These are phyloP conservation scores for Cucumis hystrix DNA, from an alignment of 306 rosid species.

Conservation along the genomic window DNA sequence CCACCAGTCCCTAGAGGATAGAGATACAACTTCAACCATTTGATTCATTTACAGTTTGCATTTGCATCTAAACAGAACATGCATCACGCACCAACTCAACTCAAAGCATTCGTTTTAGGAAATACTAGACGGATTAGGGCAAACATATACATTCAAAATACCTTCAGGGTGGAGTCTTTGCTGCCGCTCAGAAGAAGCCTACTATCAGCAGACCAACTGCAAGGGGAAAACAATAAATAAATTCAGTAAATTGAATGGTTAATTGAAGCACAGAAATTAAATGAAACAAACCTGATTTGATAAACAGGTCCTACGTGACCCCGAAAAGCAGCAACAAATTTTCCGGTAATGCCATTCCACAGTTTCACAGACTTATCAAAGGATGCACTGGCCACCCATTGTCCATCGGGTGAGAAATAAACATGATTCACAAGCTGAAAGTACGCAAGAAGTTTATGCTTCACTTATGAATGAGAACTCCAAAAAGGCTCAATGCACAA, in stretches of 20 bases:
- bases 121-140: slow-evolving; percentile 1
- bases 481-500: background rate
- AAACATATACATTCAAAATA: slow-evolving; percentile 10
- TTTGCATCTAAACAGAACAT: background rate
- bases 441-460: slow-evolving; percentile 1
- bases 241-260: slow-evolving; percentile 10
- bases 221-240: slow-evolving; percentile 5
- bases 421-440: slow-evolving; percentile 84
- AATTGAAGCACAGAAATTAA: background rate
- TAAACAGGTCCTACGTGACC: slow-evolving; percentile 94
- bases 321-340: slow-evolving; percentile 66
- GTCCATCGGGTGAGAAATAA: slow-evolving; percentile 94
- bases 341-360: slow-evolving; percentile 81
- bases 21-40: background rate
- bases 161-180: slow-evolving; percentile 93
- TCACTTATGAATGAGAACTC: background rate
- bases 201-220: slow-evolving; percentile 98
- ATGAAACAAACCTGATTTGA: slow-evolving; percentile 62
- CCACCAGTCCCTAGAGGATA: background rate
- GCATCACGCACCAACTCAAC: background rate
- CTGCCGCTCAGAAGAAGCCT: slow-evolving; percentile 86
- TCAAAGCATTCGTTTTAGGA: background rate
- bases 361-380: slow-evolving; percentile 89
- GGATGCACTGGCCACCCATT: slow-evolving; percentile 94
- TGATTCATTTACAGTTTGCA: background rate